Evolutionary conservation across 192 early-diverging fungal species (phyloP), one percentile per base, ranked within the genome.

Genomic region (Dimargaris cristalligena): DNA sequence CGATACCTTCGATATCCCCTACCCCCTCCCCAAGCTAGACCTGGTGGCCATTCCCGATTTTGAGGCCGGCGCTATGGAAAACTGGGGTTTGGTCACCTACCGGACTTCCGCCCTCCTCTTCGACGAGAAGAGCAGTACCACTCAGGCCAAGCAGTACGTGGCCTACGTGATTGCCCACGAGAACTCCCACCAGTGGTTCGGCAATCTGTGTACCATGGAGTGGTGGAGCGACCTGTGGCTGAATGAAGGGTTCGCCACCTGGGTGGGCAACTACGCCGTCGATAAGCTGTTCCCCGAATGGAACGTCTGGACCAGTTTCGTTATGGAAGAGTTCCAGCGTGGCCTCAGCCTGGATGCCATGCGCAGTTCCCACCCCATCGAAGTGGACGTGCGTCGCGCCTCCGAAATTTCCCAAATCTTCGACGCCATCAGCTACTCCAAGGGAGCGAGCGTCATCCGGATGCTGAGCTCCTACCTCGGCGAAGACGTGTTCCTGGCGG

Each of bases 171-270:
- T 97, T 4, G 86, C 82, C 58, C 94, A 97, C 71, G 94, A 87
- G 67, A 72, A 85, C 13, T 83, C 85, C 11, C 85, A 87, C 67
- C 85, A 87, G 66, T 87, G 85, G 85, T 95, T 97, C 61, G 94
- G 94, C 38, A 97, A 97, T 74, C 71, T 97, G 55, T 91, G 94
- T 13, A 95, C 92, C 6, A 91, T 90, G 87, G 83, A 88, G 64
- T 94, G 91, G 93, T 97, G 93, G 93, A 84, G 78, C 61, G 78
- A 83, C 64, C 71, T 94, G 47, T 96, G 93, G 93, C 75, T 97
- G 63, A 97, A 97, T 67, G 94, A 97, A 73, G 91, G 91, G 32
- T 97, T 97, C 71, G 94, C 94, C 31, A 95, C 94, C 6, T 97
- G 91, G 81, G 90, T 91, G 25, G 92, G 91, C 30, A 85, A 80